Evolutionary conservation across 495 filamentous ascomycete species (phyloP), one percentile per base, ranked within the genome.

Genomic region (Aspergillus ostianus): DNA sequence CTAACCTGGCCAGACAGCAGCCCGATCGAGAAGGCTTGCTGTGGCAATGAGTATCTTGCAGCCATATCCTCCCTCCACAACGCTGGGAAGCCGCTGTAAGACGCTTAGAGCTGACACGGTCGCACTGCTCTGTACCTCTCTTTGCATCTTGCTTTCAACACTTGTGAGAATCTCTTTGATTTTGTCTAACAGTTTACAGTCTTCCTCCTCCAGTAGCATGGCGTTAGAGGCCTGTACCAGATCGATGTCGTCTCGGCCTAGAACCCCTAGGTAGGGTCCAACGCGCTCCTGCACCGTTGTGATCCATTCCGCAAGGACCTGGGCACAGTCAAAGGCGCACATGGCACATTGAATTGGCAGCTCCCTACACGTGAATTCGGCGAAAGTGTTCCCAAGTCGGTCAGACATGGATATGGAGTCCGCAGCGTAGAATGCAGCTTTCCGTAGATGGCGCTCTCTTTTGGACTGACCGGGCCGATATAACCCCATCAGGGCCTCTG

Each of bases 271-370:
- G 66, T 91, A 95, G 3, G 87, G 84, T 0, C 93, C 95, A 51
- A 97, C 90, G 10, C 94, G 89, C 71, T 97, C 92, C 72, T 98
- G 94, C 10, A 98, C 88, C 0, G 93, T 96, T 15, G 90, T 89
- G 47, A 95, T 84, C 94, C 94, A 98, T 73, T 98, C 94, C 1
- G 94, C 93, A 23, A 98, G 85, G 0, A 98, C 92, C 67, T 96
- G 92, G n/a, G 92, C 90, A 66, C 94, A 98, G 67, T 98, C 94
- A 69, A 97, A 96, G 13, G 89, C 84, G 71, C 93, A 98, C 83
- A 98, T 87, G 7, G 90, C 91, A 15, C 92, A 93, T 63, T 96
- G 92, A 26, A 98, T 79, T 2, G 94, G 93, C n/a, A 98, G 80
- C 67, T 98, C 94, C 29, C 92, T 84, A 30, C 89, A 92, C 2